These are phyloP conservation scores for Ophiostoma montium DNA, from an alignment of 2,329 filamentous ascomycete species.

Conservation along the genomic window DNA sequence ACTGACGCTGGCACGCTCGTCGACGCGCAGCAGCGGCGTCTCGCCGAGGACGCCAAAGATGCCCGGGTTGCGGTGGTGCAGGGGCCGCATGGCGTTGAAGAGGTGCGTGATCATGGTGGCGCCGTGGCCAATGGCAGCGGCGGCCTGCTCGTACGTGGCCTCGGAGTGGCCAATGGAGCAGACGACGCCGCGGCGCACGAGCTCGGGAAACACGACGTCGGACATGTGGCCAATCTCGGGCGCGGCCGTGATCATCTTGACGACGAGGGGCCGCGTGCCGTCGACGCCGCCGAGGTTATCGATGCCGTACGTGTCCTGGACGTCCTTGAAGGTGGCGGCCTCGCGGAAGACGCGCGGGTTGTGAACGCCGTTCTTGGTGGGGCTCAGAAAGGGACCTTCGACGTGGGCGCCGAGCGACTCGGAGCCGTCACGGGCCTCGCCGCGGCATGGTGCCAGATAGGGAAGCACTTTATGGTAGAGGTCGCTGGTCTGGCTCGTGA, in stretches of 20 bases:
- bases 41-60: constrained; percentile 75
- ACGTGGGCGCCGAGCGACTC: constrained; percentile 84
- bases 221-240: constrained; percentile 66
- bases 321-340: constrained; percentile 48
- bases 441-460: constrained; percentile 59
- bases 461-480: constrained; percentile 72
- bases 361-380: constrained; percentile 77
- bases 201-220: constrained; percentile 46
- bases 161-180: constrained; percentile 79
- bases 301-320: constrained; percentile 58
- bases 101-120: constrained; percentile 85
- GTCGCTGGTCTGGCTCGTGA: constrained; percentile 67
- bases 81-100: constrained; percentile 85
- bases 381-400: constrained; percentile 78
- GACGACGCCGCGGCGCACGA: constrained; percentile 52
- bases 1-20: background rate
- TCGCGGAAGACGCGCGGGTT: constrained; percentile 56
- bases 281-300: constrained; percentile 40
- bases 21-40: constrained; percentile 14
- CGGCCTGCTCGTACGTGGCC: constrained; percentile 71
- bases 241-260: constrained; percentile 76
- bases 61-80: constrained; percentile 83
- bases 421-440: constrained; percentile 46
- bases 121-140: constrained; percentile 54
- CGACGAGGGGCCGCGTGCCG: constrained; percentile 24